Base-by-base conservation (phyloP, 23 red algal genomes). In the Gracilaria vermiculophylla region DNA sequence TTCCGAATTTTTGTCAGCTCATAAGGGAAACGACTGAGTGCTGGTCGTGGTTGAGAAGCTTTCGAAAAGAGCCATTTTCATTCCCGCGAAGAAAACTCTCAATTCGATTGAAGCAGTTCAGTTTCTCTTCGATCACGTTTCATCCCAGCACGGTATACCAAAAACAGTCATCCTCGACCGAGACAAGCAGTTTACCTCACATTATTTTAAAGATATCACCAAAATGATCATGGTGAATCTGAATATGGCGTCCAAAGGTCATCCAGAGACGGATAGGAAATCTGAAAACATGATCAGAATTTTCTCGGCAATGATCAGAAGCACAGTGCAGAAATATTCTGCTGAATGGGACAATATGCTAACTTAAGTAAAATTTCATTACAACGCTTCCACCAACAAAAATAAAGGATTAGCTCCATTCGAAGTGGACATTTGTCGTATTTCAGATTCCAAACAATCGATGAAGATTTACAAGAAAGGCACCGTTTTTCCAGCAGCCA, bases 41-140 rank as follows among this genome's bases (percentile, higher is more conserved):
- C 66, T 87, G 35, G 64, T 87, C 11, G 53, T 87, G 9, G 83
- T 87, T 16, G 83, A 75, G 17, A 87, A 87, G 35, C 67, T 87
- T 28, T 87, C 83, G 15, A 87, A 75, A 35, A n/a, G 83, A 53
- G 66, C 53, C 2, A 23, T 87, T 16, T 87, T 87, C 29, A 76
- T 75, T 36, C 67, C 83, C 10, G 35, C 67, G 50, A 76, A 76
- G 5, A 87, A 76, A 43, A 57, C 67, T 31, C 19, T 39, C 13
- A 32, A 48, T 5, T 73, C 83, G 10, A 66, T 53, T 31, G 83
- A 87, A 40, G 83, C 53, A 9, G 61, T 57, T n/a, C n/a, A 78
- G 10, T 35, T 78, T 3, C 33, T 70, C 1, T 28, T 78, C 25
- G 44, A 78, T 27, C 37, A 56, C 23, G 32, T 78, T 54, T 87